These are phyloP conservation scores for Juncus inflexus DNA, from an alignment of 176 grass and related monocot species.

Conservation along the genomic window DNA sequence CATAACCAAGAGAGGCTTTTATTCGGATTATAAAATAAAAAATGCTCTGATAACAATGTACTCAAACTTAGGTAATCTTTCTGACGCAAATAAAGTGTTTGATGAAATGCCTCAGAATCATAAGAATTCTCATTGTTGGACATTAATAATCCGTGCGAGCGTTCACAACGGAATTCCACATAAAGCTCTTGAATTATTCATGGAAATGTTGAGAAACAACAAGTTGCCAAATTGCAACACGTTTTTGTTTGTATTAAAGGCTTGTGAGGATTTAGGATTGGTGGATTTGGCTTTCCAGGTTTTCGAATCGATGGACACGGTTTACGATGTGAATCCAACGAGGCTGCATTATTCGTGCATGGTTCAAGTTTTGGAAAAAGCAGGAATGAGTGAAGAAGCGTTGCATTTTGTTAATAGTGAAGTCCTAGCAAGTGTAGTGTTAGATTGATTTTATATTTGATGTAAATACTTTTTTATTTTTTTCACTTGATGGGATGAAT, in stretches of 20 bases:
- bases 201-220: slow-evolving; percentile 42
- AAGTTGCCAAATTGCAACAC: slow-evolving; percentile 36
- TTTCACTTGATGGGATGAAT: slow-evolving; percentile 19
- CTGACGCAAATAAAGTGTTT: slow-evolving; percentile 43
- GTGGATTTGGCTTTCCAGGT: slow-evolving; percentile 49
- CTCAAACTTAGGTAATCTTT: slow-evolving; percentile 44
- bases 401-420: slow-evolving; percentile 58
- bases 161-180: slow-evolving; percentile 41
- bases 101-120: slow-evolving; percentile 39
- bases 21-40: slow-evolving; percentile 22
- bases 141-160: slow-evolving; percentile 44
- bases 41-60: slow-evolving; percentile 65
- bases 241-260: slow-evolving; percentile 47
- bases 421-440: slow-evolving; percentile 33
- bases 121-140: slow-evolving; percentile 55
- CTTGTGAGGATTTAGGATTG: slow-evolving; percentile 47
- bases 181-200: slow-evolving; percentile 41
- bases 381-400: slow-evolving; percentile 70
- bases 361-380: slow-evolving; percentile 44
- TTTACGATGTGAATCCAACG: slow-evolving; percentile 47
- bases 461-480: slow-evolving; percentile 21
- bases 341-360: slow-evolving; percentile 42
- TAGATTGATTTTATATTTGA: slow-evolving; percentile 25
- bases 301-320: slow-evolving; percentile 49
- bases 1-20: slow-evolving; percentile 47